phyloP scores from a whole-genome alignment of 768 basidiomycete species.

The Termitomyces sp. region DNA sequence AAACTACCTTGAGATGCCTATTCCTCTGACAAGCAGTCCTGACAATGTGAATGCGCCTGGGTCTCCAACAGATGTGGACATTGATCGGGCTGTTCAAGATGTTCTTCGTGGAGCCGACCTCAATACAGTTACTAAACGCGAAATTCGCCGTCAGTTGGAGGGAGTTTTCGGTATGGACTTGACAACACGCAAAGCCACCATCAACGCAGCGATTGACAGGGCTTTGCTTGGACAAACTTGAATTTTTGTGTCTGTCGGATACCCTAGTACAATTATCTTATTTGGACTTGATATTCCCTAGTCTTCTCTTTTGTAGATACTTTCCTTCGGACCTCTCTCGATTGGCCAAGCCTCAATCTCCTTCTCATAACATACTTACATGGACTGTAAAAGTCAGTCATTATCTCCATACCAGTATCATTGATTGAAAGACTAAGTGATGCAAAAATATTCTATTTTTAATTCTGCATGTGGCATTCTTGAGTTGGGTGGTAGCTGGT shows the following conservation, averaged over 20 bases:
- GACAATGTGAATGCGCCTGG: conserved; percentile 43
- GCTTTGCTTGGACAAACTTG: conserved; percentile 49
- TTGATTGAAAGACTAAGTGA: too few species aligned
- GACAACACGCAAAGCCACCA: conserved; percentile 58
- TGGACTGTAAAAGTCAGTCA: too few species aligned
- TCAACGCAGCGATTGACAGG: conserved; percentile 76
- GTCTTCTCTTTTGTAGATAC: neutral
- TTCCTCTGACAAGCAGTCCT: conserved; percentile 48
- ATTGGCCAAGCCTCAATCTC: too few species aligned
- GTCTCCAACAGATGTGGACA: conserved; percentile 58
- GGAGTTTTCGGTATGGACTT: conserved; percentile 77
- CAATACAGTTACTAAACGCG: conserved; percentile 88
- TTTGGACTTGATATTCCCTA: neutral
- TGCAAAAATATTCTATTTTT: too few species aligned
- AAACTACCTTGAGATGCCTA: conserved; percentile 70
- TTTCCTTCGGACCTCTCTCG: neutral
- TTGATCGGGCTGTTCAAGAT: conserved; percentile 70
- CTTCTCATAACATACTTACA: too few species aligned
- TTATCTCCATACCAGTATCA: too few species aligned
- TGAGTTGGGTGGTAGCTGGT: too few species aligned
- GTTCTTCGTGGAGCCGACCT: conserved; percentile 78
- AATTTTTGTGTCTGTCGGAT: neutral
- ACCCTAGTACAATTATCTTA: neutral
- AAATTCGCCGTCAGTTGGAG: conserved; percentile 80
- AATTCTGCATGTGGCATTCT: too few species aligned